phyloP scores from a whole-genome alignment of 352 stramenopile species.

The Globisporangium paddicum region DNA sequence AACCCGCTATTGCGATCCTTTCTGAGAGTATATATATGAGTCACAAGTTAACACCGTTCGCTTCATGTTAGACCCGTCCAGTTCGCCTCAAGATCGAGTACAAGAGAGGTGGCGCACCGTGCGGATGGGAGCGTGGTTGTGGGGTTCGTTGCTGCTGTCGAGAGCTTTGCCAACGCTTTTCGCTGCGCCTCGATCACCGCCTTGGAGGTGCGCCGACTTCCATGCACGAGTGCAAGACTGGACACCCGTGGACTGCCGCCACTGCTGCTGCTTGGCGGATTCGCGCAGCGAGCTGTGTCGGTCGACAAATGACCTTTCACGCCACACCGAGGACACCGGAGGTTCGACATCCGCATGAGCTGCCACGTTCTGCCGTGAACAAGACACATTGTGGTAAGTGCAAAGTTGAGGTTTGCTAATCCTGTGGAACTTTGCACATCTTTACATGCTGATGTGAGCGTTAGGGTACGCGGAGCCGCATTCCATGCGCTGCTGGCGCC shows the following conservation, averaged over 20 bases:
- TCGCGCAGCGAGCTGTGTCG: conserved; percentile 41
- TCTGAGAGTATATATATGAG: neutral
- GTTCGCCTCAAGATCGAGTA: neutral
- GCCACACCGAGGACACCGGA: conserved; percentile 55
- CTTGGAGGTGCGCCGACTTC: conserved; percentile 5
- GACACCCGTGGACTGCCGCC: conserved; percentile 2
- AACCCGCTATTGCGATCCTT: conserved; percentile 17
- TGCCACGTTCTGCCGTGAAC: conserved; percentile 47
- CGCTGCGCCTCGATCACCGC: neutral
- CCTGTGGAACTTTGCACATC: no score
- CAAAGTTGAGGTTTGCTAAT: neutral
- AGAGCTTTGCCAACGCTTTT: conserved; percentile 4
- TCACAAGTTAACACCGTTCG: neutral
- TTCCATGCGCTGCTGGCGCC: conserved; percentile 62
- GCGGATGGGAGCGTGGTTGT: neutral
- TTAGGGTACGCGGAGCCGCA: conserved; percentile 64
- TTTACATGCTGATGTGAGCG: conserved; percentile 68
- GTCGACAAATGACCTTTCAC: conserved; percentile 43
- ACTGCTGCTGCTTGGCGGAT: conserved; percentile 9
- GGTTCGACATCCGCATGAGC: conserved; percentile 71
- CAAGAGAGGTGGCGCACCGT: neutral
- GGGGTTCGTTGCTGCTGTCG: neutral
- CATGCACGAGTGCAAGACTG: conserved; percentile 1
- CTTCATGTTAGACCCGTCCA: neutral
- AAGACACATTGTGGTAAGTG: neutral